Base-by-base conservation (phyloP, 306 rosid species). In the Cicer judaicum region DNA sequence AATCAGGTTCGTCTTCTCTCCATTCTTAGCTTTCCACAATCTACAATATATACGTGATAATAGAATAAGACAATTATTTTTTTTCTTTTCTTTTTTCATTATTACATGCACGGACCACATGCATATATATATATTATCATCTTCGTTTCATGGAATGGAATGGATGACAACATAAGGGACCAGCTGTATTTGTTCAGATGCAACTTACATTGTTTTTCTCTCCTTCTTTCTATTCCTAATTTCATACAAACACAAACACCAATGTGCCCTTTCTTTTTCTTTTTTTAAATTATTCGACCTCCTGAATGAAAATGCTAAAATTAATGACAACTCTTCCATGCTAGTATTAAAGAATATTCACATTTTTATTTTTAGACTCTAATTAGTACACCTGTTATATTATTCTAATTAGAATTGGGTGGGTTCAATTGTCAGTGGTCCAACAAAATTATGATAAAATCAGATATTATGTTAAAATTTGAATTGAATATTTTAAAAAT, bases 1-100 rank as follows among this genome's bases (percentile, higher is more conserved):
- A 91, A 91, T 85, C 97, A 91, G 94, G 97, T 91, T 82, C 64
- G 76, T 75, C 73, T 29, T 29, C 84, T 78, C 78, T 52, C 68
- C 76, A 53, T 74, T 57, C 78, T 42, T 62, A 6, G 75, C 83
- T 81, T 78, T 75, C 53, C 73, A 53, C 80, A 63, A 52, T 47
- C 40, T 2, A 18, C n/a, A 0, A 18, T 3, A 7, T 0, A 14
- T 18, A 47, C 42, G 7, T 10, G 18, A 29, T 29, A 29, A 29
- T 5, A 77, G 43, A 77, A 29, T 66, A 70, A 78, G 64, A 78
- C 77, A 78, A 78, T 78, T 65, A 52, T 65, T 65, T 53, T 72
- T 21, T 4, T 10, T 0, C 71, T 49, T n/a, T 62, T 74, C 29
- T 0, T 75, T 49, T n/a, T 62, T 74, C 29, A 62, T 16, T 74